Evolutionary conservation across 208 protist genomes (phyloP), one percentile per base, ranked within the genome.

Genomic region (Balamuthia mandrillaris): DNA sequence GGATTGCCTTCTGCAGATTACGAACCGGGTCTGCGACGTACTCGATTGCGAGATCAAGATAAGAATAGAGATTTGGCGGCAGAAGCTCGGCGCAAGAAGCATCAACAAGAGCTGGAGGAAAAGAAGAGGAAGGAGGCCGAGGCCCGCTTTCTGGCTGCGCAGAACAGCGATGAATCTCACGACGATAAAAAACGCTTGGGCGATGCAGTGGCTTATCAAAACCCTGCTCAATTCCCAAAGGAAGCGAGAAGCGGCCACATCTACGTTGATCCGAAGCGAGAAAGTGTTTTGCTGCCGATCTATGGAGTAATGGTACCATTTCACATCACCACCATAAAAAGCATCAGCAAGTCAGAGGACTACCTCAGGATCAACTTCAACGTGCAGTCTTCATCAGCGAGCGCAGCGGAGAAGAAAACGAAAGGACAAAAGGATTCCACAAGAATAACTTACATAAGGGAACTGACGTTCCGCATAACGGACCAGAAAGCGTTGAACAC

Each of bases 301-400:
- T 96, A 91, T 61, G 96, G 96, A 16, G 66, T 89, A 7, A 31
- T 93, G 5, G 92, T 96, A 7, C 96, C 97, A 21, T 98, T 99
- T 81, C 98, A 99, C 86, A 92, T 97, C n/a, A 87, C 90, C 3
- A 97, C 95, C 0, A 97, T 99, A 72, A 98, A 95, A 88, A 97
- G 95, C 84, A 94, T 96, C 16, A 93, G 94, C 14, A 92, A 97
- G 44, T 92, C 72, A 24, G 72, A 81, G 39, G 95, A 98, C 78
- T 93, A 84, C 31, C 84, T 98, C 58, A 92, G 93, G 29, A 90
- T 99, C 41, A 93, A 91, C 45, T 98, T 99, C 65, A 91, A 75
- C 47, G 81, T 74, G n/a, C 93, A 90, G 2, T 61, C 45, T 37
- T 47, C 31, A 33, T 51, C 52, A 2, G 24, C 18, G 18, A 21